Conservation (phyloP, 1,139 yeast genomes). For the Ogataea hybrid region DNA sequence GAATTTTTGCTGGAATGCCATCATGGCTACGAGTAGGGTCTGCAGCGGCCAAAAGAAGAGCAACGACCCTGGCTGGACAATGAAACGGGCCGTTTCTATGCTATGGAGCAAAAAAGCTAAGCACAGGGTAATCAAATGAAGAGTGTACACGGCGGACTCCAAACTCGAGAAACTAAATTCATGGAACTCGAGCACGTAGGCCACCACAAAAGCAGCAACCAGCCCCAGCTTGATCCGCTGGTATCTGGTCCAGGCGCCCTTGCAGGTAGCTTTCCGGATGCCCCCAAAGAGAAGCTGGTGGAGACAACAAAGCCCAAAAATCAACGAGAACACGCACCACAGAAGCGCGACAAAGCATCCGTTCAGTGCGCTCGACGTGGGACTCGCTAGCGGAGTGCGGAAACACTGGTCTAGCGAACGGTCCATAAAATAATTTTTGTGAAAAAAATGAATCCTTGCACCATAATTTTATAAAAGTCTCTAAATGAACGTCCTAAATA, state of each 20-base stretch:
- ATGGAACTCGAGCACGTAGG: conserved; percentile 23
- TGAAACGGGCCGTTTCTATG: conserved; percentile 36
- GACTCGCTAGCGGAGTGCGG: conserved; percentile 16
- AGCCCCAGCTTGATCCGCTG: conserved; percentile 12
- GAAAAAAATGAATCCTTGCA: neutral
- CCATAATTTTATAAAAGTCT: conserved; percentile 2
- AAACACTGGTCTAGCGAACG: conserved; percentile 2
- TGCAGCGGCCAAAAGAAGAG: conserved; percentile 44
- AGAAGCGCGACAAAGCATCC: conserved; percentile 50
- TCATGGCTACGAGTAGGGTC: conserved; percentile 31
- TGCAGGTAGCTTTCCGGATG: conserved; percentile 18
- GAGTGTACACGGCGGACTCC: neutral
- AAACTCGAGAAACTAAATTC: neutral
- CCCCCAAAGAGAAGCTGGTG: conserved; percentile 29
- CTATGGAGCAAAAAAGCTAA: conserved; percentile 42
- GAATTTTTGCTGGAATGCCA: conserved; percentile 27
- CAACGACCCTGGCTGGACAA: conserved; percentile 38
- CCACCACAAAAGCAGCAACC: conserved; percentile 5
- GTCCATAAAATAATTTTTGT: neutral
- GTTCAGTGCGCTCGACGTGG: conserved; percentile 48
- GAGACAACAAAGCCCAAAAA: conserved; percentile 32
- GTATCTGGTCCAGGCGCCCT: conserved; percentile 15
- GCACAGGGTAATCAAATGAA: conserved; percentile 18
- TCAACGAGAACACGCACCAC: conserved; percentile 24
- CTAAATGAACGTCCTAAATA: conserved; percentile 6